Percentiles rank a stretch among this genome's conserved stretches.
Evolutionary conservation across 768 basidiomycete genomes (phyloP).

Genomic region (Gautieria morchelliformis): DNA sequence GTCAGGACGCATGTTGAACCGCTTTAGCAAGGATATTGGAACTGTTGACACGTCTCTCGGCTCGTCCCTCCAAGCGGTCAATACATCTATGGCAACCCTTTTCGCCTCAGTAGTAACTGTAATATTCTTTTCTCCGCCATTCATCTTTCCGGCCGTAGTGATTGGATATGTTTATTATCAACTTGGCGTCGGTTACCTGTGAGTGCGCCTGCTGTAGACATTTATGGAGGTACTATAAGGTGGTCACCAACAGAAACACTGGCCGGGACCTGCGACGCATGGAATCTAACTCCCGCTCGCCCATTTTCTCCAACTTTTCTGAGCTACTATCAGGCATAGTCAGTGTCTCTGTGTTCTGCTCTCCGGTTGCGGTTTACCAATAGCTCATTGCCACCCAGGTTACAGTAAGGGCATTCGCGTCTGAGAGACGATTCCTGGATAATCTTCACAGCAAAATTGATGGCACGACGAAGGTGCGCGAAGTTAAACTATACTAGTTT

Average conservation of each 20-base stretch:
- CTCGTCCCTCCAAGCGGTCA: slow-evolving; percentile 62
- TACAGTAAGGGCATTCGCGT: slow-evolving; percentile 87
- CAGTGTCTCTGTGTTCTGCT: slow-evolving; percentile 5
- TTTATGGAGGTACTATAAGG: neutral
- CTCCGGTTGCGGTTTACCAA: slow-evolving; percentile 16
- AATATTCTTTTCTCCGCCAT: slow-evolving; percentile 67
- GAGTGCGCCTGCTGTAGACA: neutral
- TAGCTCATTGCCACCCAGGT: slow-evolving; percentile 25
- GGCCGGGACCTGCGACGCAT: slow-evolving; percentile 81
- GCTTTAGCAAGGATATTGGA: slow-evolving; percentile 82
- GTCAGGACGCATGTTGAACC: slow-evolving; percentile 73
- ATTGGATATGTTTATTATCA: slow-evolving; percentile 68
- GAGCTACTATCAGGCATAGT: slow-evolving; percentile 66
- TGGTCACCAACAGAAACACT: slow-evolving; percentile 34
- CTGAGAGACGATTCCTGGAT: slow-evolving; percentile 68
- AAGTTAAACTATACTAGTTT: neutral
- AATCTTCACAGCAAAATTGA: slow-evolving; percentile 67
- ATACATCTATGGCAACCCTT: slow-evolving; percentile 68
- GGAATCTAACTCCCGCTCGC: slow-evolving; percentile 81
- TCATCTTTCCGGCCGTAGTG: slow-evolving; percentile 66
- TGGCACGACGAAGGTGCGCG: slow-evolving; percentile 57
- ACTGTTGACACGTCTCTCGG: slow-evolving; percentile 73
- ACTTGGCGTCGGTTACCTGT: slow-evolving; percentile 59
- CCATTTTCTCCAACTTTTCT: slow-evolving; percentile 76
- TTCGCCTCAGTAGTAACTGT: slow-evolving; percentile 67